phyloP scores from a whole-genome alignment of 139 green algal species.

The Chlorella sp. region DNA sequence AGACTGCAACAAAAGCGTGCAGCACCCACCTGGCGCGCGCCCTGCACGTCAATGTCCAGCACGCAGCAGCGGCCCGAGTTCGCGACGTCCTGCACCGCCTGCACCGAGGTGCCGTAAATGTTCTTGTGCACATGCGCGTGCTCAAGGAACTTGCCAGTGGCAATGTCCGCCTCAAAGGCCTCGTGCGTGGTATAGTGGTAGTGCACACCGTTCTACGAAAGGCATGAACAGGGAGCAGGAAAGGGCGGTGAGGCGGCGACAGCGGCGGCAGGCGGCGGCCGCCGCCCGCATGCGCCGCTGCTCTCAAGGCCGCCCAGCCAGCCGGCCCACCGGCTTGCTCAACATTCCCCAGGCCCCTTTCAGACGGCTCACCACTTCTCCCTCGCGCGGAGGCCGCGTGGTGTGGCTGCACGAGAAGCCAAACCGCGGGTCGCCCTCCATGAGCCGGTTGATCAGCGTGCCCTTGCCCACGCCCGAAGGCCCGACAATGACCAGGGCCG shows the following conservation, averaged over 20 bases:
- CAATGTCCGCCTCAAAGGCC: constrained; percentile 76
- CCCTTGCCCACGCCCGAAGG: constrained; percentile 91
- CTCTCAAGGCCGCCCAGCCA: not conserved
- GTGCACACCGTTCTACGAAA: constrained; percentile 73
- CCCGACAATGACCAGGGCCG: constrained; percentile 80
- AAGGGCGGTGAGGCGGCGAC: not conserved
- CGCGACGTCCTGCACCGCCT: constrained; percentile 72
- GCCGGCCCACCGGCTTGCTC: not conserved
- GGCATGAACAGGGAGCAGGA: not conserved
- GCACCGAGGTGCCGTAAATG: constrained; percentile 84
- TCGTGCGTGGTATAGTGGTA: constrained; percentile 86
- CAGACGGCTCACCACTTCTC: constrained; percentile 54
- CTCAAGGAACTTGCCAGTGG: constrained; percentile 82
- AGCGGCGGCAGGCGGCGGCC: not conserved
- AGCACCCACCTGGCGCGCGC: constrained; percentile 45
- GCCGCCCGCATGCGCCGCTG: not conserved
- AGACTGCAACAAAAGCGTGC: not conserved
- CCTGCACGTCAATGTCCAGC: constrained; percentile 91
- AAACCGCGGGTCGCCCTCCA: constrained; percentile 60
- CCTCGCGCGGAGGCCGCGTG: constrained; percentile 68
- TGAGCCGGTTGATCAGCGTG: constrained; percentile 81
- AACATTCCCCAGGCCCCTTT: not conserved
- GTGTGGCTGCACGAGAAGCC: constrained; percentile 89
- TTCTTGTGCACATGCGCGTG: constrained; percentile 88
- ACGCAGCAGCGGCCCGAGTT: constrained; percentile 69